These are phyloP conservation scores for Tetragonia tetragonoides DNA, from an alignment of 148 eudicot species.

Conservation along the genomic window DNA sequence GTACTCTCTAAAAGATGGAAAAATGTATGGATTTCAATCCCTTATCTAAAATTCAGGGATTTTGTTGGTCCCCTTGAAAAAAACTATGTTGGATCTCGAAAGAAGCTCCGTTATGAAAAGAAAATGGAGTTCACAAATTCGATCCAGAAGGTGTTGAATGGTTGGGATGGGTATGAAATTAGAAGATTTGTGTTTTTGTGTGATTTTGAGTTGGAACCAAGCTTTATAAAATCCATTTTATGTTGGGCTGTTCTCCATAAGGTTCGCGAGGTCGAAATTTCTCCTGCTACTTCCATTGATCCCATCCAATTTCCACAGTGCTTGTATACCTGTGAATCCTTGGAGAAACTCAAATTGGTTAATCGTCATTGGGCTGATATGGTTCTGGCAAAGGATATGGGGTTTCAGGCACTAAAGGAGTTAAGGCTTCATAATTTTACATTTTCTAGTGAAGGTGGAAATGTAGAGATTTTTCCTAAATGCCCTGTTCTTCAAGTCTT, in stretches of 20 bases:
- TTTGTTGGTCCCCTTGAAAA: too few relatives aligned
- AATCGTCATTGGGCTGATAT: neutral
- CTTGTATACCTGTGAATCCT: neutral
- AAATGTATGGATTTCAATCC: neutral
- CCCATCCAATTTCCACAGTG: neutral
- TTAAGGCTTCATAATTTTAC: neutral
- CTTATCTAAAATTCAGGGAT: conserved; percentile 1
- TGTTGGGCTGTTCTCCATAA: neutral
- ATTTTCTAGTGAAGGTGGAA: too few relatives aligned
- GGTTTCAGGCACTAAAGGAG: conserved; percentile 1
- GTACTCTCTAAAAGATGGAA: conserved; percentile 4
- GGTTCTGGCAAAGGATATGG: neutral
- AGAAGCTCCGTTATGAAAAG: neutral
- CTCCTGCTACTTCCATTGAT: neutral
- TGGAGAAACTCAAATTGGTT: neutral
- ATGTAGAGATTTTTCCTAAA: neutral
- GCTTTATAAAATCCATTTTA: neutral
- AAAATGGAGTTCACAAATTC: neutral
- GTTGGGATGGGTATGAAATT: neutral
- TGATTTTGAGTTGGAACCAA: neutral
- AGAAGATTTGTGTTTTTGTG: neutral
- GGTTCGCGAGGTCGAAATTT: neutral
- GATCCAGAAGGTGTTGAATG: neutral
- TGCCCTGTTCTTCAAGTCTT: neutral
- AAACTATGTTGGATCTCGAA: neutral